Conservation (phyloP, 208 protist genomes). For the Crithidia acanthocephali region DNA sequence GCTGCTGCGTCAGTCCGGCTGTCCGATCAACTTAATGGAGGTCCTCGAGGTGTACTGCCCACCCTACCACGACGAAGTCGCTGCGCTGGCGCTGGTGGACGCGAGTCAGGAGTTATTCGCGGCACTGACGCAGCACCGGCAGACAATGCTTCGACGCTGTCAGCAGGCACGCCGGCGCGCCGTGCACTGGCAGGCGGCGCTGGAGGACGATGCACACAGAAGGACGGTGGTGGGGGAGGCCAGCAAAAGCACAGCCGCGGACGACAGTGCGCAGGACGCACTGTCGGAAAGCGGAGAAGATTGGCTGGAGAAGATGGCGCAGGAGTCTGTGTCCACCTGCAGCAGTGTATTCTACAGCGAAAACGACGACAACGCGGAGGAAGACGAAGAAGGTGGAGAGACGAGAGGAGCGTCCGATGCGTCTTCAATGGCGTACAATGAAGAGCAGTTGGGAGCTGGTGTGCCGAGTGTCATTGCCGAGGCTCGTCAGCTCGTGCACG, state of each 20-base stretch:
- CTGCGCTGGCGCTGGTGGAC: constrained; percentile 28
- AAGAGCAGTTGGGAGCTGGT: background rate
- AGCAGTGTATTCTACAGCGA: constrained; percentile 42
- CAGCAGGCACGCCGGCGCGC: background rate
- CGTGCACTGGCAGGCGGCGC: constrained; percentile 1
- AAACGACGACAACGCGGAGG: constrained; percentile 18
- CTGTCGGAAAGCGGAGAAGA: constrained; percentile 11
- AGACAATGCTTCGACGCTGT: constrained; percentile 34
- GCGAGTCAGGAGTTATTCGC: constrained; percentile 18
- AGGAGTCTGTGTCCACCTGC: constrained; percentile 54
- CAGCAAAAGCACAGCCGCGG: no score
- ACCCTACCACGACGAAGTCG: constrained; percentile 59
- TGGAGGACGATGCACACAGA: background rate
- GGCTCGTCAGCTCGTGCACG: constrained; percentile 7
- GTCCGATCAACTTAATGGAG: constrained; percentile 81
- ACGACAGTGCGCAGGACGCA: background rate
- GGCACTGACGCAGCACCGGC: constrained; percentile 22
- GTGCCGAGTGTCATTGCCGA: constrained; percentile 2
- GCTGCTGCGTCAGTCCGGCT: constrained; percentile 48
- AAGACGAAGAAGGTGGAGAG: background rate
- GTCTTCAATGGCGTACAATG: background rate
- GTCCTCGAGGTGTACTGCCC: constrained; percentile 88
- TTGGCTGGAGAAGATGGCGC: constrained; percentile 41
- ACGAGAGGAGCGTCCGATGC: no score
- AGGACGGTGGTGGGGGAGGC: background rate